Evolutionary conservation across 2,329 filamentous ascomycete genomes (phyloP), one percentile per base, ranked within the genome.

Genomic region (Cordyceps cicadae): DNA sequence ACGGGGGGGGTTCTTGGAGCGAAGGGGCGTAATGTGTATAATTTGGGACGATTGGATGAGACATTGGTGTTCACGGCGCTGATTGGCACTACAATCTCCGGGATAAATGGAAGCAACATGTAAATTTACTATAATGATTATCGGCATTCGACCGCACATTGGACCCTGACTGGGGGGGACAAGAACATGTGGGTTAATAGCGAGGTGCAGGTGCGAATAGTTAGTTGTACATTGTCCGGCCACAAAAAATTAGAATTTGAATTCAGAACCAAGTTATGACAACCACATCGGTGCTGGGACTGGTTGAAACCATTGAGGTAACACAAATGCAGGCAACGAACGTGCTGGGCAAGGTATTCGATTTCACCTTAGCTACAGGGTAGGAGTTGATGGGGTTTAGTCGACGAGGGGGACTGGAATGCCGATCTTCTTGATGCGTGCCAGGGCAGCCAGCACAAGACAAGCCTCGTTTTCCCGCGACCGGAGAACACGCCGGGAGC

Each of bases 341-440:
- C 14, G n/a, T 19, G 41, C 29, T 29, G 29, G 29, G n/a, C 11
- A 7, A 21, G 43, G n/a, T 24, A 3, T 45, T 19, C 3, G n/a
- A 1, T 43, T 43, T 43, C 39, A 21, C n/a, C 24, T 34, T 15
- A 3, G 15, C 15, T 51, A 29, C n/a, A 55, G 43, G 54, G 54
- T 55, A 55, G 54, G 14, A 12, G 11, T 5, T 29, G 7, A 19
- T 46, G n/a, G 19, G n/a, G 19, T 24, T 19, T 43, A 5, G 43
- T 19, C 15, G 15, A 17, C 17, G 6, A 4, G n/a, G n/a, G n/a
- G n/a, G n/a, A 43, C 54, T 21, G 54, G 29, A 55, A 55, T 55
- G 54, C 26, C 54, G 54, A 48, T 55, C 41, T 43, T 26, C 41
- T 24, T 34, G 54, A 55, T 55, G 34, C 43, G 53, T 55, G 41